Evolutionary conservation across 805 yeast species (phyloP).

Genomic region (Monosporozyma aerobia): DNA sequence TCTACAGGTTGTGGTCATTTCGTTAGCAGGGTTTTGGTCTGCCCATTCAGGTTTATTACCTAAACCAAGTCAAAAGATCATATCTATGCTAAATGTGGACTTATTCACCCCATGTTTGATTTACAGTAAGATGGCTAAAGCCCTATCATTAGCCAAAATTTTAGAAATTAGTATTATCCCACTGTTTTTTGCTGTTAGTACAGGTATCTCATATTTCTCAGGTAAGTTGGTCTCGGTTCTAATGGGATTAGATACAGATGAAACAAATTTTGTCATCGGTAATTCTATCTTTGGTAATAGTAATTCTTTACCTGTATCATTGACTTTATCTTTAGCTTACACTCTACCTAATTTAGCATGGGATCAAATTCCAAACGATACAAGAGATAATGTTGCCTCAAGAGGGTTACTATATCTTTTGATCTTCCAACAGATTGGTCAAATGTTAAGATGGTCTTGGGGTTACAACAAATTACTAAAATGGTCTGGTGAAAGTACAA

Average conservation of each 20-base stretch:
- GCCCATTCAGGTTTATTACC: conserved; percentile 64
- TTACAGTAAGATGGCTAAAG: conserved; percentile 66
- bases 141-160: conserved; percentile 65
- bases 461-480: conserved; percentile 65
- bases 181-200: conserved; percentile 70
- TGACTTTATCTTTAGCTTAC: conserved; percentile 69
- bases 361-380: conserved; percentile 62
- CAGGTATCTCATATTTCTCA: conserved; percentile 60
- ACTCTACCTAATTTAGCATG: conserved; percentile 68
- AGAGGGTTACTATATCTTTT: conserved; percentile 67
- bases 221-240: conserved; percentile 47
- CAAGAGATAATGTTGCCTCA: conserved; percentile 61
- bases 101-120: conserved; percentile 92
- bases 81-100: conserved; percentile 76
- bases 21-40: conserved; percentile 79
- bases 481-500: conserved; percentile 31
- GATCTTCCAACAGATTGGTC: conserved; percentile 77
- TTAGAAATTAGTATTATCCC: conserved; percentile 80
- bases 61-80: conserved; percentile 64
- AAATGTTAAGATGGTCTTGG: conserved; percentile 80
- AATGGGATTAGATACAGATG: conserved; percentile 57
- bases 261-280: conserved; percentile 86
- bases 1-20: conserved; percentile 76
- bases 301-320: conserved; percentile 86
- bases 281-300: conserved; percentile 97